Percentiles rank a stretch among this genome's conserved stretches.
Evolutionary conservation across 768 basidiomycete genomes (phyloP).

Genomic region (Mycena chlorophos): DNA sequence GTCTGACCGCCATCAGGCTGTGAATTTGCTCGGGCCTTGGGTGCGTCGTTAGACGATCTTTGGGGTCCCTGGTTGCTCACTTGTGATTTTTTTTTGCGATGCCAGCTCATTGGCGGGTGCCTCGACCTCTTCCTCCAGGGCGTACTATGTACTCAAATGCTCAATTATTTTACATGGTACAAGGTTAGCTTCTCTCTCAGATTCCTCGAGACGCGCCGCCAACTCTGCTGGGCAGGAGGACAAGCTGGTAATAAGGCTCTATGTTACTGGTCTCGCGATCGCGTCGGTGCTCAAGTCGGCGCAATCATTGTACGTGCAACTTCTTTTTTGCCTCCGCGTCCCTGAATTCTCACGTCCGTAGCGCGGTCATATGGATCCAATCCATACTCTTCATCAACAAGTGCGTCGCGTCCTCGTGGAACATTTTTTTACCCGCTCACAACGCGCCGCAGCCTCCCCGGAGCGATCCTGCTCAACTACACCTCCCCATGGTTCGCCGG

Average conservation of each 20-base stretch:
- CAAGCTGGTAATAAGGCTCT: background rate
- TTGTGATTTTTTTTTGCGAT: background rate
- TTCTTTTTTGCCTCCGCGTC: background rate
- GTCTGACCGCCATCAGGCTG: slow-evolving; percentile 3
- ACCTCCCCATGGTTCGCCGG: slow-evolving; percentile 6
- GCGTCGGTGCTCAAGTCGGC: background rate
- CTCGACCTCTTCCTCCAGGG: slow-evolving; percentile 9
- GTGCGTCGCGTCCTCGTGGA: background rate
- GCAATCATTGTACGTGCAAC: background rate
- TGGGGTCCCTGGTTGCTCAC: background rate
- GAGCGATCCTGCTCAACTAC: slow-evolving; percentile 4
- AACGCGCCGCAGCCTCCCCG: background rate
- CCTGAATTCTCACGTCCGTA: background rate
- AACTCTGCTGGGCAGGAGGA: background rate
- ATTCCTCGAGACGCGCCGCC: background rate
- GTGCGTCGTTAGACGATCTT: background rate
- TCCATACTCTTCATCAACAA: slow-evolving; percentile 1
- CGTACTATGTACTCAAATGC: slow-evolving; percentile 9
- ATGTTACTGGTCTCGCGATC: background rate
- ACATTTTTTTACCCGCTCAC: background rate
- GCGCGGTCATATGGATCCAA: slow-evolving; percentile 8
- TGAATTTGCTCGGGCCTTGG: slow-evolving; percentile 11
- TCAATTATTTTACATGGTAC: slow-evolving; percentile 17
- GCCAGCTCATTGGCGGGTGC: slow-evolving; percentile 9
- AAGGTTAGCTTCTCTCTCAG: background rate